Percentiles rank a stretch among this genome's conserved stretches.
phyloP scores from a whole-genome alignment of 768 basidiomycete species.

The Russula foetens region DNA sequence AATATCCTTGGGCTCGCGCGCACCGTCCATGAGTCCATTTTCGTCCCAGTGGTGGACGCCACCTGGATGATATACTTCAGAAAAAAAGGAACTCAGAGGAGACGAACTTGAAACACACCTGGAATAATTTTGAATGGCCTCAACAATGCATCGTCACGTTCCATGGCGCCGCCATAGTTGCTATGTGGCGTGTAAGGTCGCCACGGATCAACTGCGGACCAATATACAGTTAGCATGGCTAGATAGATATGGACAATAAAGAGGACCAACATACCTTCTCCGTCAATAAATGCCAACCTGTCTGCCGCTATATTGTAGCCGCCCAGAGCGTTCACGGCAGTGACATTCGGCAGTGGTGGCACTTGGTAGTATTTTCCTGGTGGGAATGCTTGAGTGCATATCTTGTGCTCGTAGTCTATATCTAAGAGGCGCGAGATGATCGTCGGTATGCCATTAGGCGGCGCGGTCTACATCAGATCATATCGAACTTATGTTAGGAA shows the following conservation, averaged over 20 bases:
- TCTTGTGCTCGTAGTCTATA: slow-evolving; percentile 59
- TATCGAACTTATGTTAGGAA: not conserved
- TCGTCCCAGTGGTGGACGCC: slow-evolving; percentile 74
- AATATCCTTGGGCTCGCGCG: slow-evolving; percentile 70
- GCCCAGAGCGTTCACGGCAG: slow-evolving; percentile 76
- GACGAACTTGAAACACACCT: slow-evolving; percentile 37
- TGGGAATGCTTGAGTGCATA: slow-evolving; percentile 66
- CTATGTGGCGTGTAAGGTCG: slow-evolving; percentile 80
- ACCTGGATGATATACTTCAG: slow-evolving; percentile 29
- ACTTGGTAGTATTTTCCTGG: slow-evolving; percentile 70
- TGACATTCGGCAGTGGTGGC: slow-evolving; percentile 69
- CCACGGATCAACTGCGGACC: slow-evolving; percentile 74
- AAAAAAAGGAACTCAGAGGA: not conserved
- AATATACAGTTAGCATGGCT: not conserved
- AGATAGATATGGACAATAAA: not conserved
- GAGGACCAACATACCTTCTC: slow-evolving; percentile 44
- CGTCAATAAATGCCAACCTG: slow-evolving; percentile 81
- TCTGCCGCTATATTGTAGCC: slow-evolving; percentile 76
- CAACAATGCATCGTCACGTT: slow-evolving; percentile 61
- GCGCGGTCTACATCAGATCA: slow-evolving; percentile 46
- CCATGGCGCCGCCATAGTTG: slow-evolving; percentile 44
- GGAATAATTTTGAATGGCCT: slow-evolving; percentile 85
- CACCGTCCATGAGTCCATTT: slow-evolving; percentile 57
- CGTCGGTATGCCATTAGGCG: slow-evolving; percentile 56
- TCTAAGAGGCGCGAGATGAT: slow-evolving; percentile 77